Evolutionary conservation across 306 rosid genomes (phyloP).

Genomic region (Quercus mongolica): DNA sequence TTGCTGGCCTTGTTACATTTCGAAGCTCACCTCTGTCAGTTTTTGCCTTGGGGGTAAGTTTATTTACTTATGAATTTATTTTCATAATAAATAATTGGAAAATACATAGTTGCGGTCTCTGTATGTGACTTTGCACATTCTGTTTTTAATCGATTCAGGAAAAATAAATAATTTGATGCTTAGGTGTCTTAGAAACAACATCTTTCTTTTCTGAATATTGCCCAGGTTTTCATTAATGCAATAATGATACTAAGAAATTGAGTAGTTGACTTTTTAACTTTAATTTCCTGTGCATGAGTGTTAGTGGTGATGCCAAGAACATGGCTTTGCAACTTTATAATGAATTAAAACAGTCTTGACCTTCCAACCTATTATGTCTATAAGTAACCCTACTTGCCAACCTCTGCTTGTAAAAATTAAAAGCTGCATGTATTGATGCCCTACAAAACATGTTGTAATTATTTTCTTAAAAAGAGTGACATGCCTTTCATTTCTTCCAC

Average conservation of each 20-base stretch:
- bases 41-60: slow-evolving; percentile 52
- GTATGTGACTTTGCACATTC: slow-evolving; percentile 45
- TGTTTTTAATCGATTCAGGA: neutral
- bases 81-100: neutral
- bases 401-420: neutral
- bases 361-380: neutral
- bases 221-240: neutral
- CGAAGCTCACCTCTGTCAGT: slow-evolving; percentile 48
- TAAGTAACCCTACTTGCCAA: neutral
- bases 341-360: neutral
- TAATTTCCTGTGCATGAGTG: neutral
- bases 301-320: neutral
- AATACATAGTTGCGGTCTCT: slow-evolving; percentile 10
- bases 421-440: too few species aligned
- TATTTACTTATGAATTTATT: neutral
- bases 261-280: neutral
- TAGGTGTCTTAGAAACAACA: neutral
- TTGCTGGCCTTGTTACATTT: slow-evolving; percentile 43
- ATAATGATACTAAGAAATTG: neutral
- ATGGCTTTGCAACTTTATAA: neutral
- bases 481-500: neutral
- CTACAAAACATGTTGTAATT: neutral
- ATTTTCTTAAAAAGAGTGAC: neutral
- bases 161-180: neutral
- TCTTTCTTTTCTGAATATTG: neutral